A percentile compares a stretch with the other conserved stretches of the same genome.
These are phyloP conservation scores for Bigelowiella natans DNA, from an alignment of 78 protist genomes.

Conservation along the genomic window DNA sequence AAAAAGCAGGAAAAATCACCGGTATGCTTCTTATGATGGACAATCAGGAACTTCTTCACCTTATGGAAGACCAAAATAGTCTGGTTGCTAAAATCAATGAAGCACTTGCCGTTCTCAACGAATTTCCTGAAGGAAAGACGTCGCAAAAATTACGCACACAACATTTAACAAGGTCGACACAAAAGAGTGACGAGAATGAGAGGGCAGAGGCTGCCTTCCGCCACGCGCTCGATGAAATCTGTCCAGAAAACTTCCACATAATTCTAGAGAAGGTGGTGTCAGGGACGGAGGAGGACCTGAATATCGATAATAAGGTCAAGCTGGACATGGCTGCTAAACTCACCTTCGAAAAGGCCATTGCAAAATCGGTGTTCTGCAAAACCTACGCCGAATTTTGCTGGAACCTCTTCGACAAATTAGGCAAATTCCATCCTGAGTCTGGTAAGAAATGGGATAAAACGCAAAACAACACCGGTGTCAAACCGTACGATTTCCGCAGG, in stretches of 20 bases:
- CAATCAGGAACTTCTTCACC: constrained; percentile 56
- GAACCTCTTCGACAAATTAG: not conserved
- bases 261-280: not conserved
- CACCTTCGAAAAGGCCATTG: not conserved
- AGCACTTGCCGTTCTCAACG: constrained; percentile 61
- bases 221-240: not conserved
- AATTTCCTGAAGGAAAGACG: too few relatives aligned
- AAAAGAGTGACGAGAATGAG: not conserved
- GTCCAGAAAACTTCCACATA: not conserved
- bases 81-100: constrained; percentile 56
- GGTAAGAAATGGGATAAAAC: not conserved
- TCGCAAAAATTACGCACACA: too few relatives aligned
- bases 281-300: not conserved
- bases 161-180: too few relatives aligned
- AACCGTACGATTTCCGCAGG: not conserved
- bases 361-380: not conserved
- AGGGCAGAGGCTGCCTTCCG: not conserved
- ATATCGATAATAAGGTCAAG: not conserved
- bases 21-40: constrained; percentile 86
- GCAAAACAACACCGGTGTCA: not conserved
- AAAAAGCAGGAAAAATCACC: constrained; percentile 74
- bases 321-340: not conserved
- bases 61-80: constrained; percentile 47
- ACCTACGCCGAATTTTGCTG: not conserved
- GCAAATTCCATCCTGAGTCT: not conserved